phyloP scores from a whole-genome alignment of 177 flowering plant genomes.

The Vitis hybrid region DNA sequence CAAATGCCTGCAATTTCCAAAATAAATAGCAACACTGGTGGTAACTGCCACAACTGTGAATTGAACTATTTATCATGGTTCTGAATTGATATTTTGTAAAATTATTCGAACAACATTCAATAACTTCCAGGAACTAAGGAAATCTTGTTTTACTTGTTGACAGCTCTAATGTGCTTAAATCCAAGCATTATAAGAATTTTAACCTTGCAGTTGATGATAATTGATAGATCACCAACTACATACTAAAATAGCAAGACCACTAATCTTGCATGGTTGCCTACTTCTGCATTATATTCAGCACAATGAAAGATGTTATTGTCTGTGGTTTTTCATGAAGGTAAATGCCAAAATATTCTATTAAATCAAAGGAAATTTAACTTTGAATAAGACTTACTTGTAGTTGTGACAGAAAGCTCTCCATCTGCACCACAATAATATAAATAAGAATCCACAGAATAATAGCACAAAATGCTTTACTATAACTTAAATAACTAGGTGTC shows the following conservation, averaged over 20 bases:
- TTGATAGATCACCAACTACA: background rate
- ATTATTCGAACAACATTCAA: background rate
- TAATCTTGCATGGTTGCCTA: background rate
- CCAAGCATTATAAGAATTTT: background rate
- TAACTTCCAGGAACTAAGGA: background rate
- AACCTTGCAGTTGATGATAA: background rate
- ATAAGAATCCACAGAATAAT: constrained; percentile 1
- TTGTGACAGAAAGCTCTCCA: constrained; percentile 57
- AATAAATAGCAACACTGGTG: constrained; percentile 5
- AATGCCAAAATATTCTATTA: background rate
- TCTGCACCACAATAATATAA: constrained; percentile 40
- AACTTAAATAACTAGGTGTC: too few species aligned
- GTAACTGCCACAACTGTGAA: background rate
- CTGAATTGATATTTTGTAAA: background rate
- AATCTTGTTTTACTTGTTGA: background rate
- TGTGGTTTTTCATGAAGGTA: background rate
- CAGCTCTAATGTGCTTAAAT: background rate
- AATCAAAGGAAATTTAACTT: background rate
- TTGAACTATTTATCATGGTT: background rate
- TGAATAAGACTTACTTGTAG: constrained; percentile 47
- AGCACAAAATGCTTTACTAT: background rate
- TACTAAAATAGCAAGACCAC: background rate
- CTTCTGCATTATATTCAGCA: background rate
- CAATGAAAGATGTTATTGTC: background rate
- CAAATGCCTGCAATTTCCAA: constrained; percentile 38